A percentile compares a stretch with the other conserved stretches of the same genome.
phyloP scores from a whole-genome alignment of 1,284 basidiomycete genomes.

The Rhodofomes roseus region DNA sequence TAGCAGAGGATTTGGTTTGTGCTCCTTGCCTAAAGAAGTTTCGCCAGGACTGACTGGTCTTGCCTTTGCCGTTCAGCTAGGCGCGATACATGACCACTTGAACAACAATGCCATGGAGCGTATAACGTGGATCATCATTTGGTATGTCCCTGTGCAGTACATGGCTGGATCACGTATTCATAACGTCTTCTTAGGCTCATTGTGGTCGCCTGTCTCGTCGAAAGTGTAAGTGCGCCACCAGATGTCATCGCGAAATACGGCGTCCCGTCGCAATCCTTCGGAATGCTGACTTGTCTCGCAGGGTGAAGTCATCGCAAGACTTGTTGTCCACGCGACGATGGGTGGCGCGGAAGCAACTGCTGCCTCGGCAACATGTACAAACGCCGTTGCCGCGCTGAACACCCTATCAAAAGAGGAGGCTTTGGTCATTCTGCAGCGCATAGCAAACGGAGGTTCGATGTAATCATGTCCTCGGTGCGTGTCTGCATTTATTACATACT shows the following conservation, averaged over 20 bases:
- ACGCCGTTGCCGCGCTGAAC: conserved; percentile 12
- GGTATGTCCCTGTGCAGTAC: conserved; percentile 39
- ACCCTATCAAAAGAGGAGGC: conserved; percentile 22
- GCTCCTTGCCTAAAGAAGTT: not conserved
- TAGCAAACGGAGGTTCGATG: conserved; percentile 5
- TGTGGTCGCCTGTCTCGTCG: conserved; percentile 83
- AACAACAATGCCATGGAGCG: conserved; percentile 89
- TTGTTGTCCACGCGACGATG: conserved; percentile 60
- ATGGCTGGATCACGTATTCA: not conserved
- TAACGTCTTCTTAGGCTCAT: conserved; percentile 61
- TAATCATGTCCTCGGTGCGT: not conserved
- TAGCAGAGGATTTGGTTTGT: conserved; percentile 85
- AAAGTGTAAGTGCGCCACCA: conserved; percentile 46
- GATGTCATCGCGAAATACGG: not conserved
- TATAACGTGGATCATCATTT: conserved; percentile 96
- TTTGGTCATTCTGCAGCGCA: conserved; percentile 17
- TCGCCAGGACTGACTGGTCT: not conserved
- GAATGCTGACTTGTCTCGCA: conserved; percentile 16
- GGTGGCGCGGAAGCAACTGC: conserved; percentile 2
- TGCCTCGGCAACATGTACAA: not conserved
- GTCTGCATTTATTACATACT: not conserved
- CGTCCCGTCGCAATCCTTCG: not conserved
- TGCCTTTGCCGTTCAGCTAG: conserved; percentile 48
- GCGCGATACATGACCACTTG: conserved; percentile 91
- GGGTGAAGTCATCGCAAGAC: conserved; percentile 85